Evolutionary conservation across 805 yeast genomes (phyloP).

Genomic region (Zygotorulaspora chibaensis): DNA sequence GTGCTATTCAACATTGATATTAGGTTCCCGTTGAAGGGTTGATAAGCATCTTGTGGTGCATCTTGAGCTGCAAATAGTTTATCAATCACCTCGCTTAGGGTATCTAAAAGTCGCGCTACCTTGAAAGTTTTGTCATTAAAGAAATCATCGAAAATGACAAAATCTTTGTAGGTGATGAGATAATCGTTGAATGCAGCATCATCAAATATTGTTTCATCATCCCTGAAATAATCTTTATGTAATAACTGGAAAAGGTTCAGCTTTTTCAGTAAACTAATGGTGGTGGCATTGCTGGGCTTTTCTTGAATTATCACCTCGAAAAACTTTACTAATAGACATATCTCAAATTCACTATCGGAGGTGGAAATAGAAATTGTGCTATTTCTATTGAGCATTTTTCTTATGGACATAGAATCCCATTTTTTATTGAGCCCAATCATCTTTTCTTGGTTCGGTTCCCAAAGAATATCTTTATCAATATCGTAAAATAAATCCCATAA

Average conservation of each 20-base stretch:
- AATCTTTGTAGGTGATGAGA: constrained; percentile 30
- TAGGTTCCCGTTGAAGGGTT: neutral
- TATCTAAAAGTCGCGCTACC: constrained; percentile 12
- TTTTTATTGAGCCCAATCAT: constrained; percentile 2
- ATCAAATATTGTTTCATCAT: constrained; percentile 14
- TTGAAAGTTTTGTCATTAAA: constrained; percentile 21
- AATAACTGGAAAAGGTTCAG: constrained; percentile 35
- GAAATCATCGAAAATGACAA: constrained; percentile 33
- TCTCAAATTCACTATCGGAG: constrained; percentile 1
- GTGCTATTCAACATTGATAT: constrained; percentile 12
- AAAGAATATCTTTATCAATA: constrained; percentile 47
- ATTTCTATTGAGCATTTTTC: constrained; percentile 12
- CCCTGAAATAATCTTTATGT: constrained; percentile 17
- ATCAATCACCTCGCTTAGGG: constrained; percentile 20
- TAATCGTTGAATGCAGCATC: constrained; percentile 33
- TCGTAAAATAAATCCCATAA: constrained; percentile 63
- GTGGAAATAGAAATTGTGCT: constrained; percentile 2
- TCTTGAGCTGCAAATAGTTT: constrained; percentile 10
- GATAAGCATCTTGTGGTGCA: constrained; percentile 1
- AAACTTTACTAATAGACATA: constrained; percentile 18
- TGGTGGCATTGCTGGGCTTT: constrained; percentile 31
- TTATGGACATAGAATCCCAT: constrained; percentile 13
- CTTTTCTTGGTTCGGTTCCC: constrained; percentile 11
- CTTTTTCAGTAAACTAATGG: constrained; percentile 27
- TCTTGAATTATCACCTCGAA: constrained; percentile 18